Evolutionary conservation across 306 rosid species (phyloP).

Genomic region (Trifolium repens): DNA sequence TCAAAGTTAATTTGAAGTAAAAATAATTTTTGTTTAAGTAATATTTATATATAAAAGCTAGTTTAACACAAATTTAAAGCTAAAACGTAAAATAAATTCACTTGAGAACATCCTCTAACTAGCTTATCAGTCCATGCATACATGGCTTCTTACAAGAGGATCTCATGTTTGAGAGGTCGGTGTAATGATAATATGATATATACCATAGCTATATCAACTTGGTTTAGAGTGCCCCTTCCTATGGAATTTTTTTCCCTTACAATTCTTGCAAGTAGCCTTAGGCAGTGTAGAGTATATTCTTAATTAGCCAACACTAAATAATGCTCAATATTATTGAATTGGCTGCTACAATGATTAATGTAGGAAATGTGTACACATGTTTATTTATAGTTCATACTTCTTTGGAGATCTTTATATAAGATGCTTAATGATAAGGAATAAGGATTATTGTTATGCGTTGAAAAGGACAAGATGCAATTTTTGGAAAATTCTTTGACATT

Average conservation of each 20-base stretch:
- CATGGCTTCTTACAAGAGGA: slow-evolving; percentile 27
- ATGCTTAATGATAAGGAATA: slow-evolving; percentile 41
- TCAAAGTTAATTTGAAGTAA: too few species aligned
- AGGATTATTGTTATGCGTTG: slow-evolving; percentile 3
- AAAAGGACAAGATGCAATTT: slow-evolving; percentile 23
- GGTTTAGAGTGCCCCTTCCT: slow-evolving; percentile 61
- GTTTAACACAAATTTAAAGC: too few species aligned
- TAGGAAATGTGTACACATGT: slow-evolving; percentile 11
- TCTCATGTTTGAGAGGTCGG: slow-evolving; percentile 51
- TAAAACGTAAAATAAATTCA: too few species aligned
- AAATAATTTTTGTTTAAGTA: too few species aligned
- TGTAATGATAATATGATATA: slow-evolving; percentile 62
- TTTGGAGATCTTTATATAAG: slow-evolving; percentile 7
- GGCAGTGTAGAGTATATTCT: slow-evolving; percentile 54
- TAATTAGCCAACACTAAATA: slow-evolving; percentile 30
- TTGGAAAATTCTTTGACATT: slow-evolving; percentile 1
- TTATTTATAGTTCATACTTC: slow-evolving; percentile 26
- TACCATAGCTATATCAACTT: slow-evolving; percentile 55
- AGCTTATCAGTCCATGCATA: too few species aligned
- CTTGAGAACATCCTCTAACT: too few species aligned
- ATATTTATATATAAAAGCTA: too few species aligned
- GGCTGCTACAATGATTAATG: slow-evolving; percentile 5
- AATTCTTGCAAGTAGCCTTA: slow-evolving; percentile 54
- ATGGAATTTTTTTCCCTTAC: slow-evolving; percentile 42
- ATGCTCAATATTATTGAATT: slow-evolving; percentile 13